Percentiles rank a stretch among this genome's conserved stretches.
Conservation (phyloP, 2,329 filamentous ascomycete species). For the Cordyceps militaris region DNA sequence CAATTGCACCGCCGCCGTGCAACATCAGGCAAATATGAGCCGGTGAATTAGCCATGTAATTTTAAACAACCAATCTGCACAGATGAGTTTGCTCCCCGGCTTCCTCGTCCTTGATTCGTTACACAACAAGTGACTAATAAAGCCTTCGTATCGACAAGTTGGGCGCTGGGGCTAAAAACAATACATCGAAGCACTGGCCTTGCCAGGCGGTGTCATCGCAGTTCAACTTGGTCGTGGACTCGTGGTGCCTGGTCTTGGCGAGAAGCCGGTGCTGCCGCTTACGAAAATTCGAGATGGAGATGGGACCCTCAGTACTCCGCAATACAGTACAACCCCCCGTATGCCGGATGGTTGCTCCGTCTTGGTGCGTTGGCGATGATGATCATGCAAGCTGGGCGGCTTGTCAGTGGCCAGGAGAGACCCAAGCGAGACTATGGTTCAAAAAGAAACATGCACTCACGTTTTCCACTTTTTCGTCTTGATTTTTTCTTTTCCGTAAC, state of each 20-base stretch:
- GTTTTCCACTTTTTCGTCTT: conserved; percentile 1
- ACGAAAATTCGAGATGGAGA: neutral
- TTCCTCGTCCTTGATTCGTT: no score
- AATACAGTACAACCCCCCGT: neutral
- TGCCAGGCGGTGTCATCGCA: neutral
- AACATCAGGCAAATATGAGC: neutral
- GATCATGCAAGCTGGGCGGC: neutral
- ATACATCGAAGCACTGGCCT: neutral
- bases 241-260: neutral
- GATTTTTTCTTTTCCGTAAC: neutral
- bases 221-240: neutral
- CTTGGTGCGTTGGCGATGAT: conserved; percentile 9
- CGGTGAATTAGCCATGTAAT: no score
- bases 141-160: conserved; percentile 3
- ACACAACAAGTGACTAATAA: no score
- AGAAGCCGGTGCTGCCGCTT: neutral
- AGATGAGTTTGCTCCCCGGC: no score
- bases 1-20: conserved; percentile 1
- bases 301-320: no score
- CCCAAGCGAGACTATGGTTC: neutral
- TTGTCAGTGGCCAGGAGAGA: neutral
- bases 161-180: neutral
- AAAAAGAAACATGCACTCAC: neutral
- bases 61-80: no score
- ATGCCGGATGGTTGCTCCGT: neutral